These are phyloP conservation scores for Yamadazyma ubonensis DNA, from an alignment of 805 yeast genomes.

Conservation along the genomic window DNA sequence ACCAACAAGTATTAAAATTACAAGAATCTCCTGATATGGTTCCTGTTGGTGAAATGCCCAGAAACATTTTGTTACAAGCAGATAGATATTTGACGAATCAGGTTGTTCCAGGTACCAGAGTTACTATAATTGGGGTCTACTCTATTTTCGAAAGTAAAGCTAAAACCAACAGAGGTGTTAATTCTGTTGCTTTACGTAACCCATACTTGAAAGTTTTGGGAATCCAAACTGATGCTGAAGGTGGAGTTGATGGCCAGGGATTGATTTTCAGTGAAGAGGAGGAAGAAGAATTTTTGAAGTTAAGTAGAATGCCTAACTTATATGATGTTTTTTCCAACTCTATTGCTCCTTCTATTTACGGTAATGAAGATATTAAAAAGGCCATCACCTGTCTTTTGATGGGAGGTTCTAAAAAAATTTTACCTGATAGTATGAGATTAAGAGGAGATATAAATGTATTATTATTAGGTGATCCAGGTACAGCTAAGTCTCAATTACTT, in stretches of 20 bases:
- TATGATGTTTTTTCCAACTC: slow-evolving; percentile 83
- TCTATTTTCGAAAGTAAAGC: slow-evolving; percentile 78
- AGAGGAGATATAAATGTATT: slow-evolving; percentile 97
- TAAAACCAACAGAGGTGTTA: slow-evolving; percentile 28
- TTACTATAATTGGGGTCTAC: slow-evolving; percentile 88
- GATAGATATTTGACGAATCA: slow-evolving; percentile 88
- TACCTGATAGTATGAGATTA: slow-evolving; percentile 94
- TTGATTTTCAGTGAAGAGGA: slow-evolving; percentile 83
- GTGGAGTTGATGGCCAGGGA: slow-evolving; percentile 56
- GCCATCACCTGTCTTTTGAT: slow-evolving; percentile 88
- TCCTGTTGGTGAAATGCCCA: slow-evolving; percentile 98
- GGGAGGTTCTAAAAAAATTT: slow-evolving; percentile 89
- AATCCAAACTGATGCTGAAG: slow-evolving; percentile 77
- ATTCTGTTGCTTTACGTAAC: slow-evolving; percentile 85
- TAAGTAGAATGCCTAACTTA: slow-evolving; percentile 80
- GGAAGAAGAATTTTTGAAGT: slow-evolving; percentile 81
- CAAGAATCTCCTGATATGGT: slow-evolving; percentile 99
- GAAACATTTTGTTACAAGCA: slow-evolving; percentile 82
- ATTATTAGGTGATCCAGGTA: slow-evolving; percentile 96
- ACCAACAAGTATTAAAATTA: slow-evolving; percentile 88
- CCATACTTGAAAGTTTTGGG: slow-evolving; percentile 90
- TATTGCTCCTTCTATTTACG: slow-evolving; percentile 96
- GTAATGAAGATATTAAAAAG: slow-evolving; percentile 88
- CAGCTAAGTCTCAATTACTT: slow-evolving; percentile 94
- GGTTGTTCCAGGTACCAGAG: slow-evolving; percentile 93